Percentiles rank a stretch among this genome's conserved stretches.
phyloP scores from a whole-genome alignment of 164 flowering plant species.

The Echeveria elegans region DNA sequence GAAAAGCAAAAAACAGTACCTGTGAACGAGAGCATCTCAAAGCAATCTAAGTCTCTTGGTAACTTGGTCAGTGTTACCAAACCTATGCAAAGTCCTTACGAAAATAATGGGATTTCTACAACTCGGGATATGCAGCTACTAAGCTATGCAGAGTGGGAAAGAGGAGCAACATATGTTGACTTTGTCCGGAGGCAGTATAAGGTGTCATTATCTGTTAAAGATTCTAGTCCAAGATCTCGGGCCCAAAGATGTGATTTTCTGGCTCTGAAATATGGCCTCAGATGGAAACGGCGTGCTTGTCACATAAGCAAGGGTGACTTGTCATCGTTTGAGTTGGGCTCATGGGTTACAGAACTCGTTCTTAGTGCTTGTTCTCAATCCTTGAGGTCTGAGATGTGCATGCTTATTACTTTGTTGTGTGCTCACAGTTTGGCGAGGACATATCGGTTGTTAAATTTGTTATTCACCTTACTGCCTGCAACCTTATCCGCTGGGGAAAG shows the following conservation, averaged over 20 bases:
- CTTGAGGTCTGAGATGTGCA: constrained; percentile 92
- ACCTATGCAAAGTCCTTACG: no score
- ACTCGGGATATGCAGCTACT: constrained; percentile 75
- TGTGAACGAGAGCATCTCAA: constrained; percentile 46
- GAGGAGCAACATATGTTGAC: constrained; percentile 94
- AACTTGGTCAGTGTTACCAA: constrained; percentile 14
- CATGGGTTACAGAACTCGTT: constrained; percentile 92
- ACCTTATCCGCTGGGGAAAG: constrained; percentile 95
- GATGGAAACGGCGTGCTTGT: constrained; percentile 78
- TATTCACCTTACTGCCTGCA: constrained; percentile 73
- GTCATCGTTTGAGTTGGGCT: constrained; percentile 79
- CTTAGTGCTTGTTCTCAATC: constrained; percentile 97
- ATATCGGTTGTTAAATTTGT: constrained; percentile 62
- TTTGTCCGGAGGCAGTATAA: constrained; percentile 96
- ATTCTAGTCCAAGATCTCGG: constrained; percentile 51
- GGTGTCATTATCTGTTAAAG: constrained; percentile 64
- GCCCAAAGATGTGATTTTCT: constrained; percentile 66
- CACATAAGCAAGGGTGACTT: constrained; percentile 42
- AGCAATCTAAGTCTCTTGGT: constrained; percentile 30
- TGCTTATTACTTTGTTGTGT: constrained; percentile 71
- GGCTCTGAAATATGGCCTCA: constrained; percentile 83
- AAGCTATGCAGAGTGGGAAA: constrained; percentile 97
- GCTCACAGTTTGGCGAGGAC: constrained; percentile 71
- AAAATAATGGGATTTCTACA: constrained; percentile 25
- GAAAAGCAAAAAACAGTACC: constrained; percentile 37